Percentiles rank a stretch among this genome's conserved stretches.
These are phyloP conservation scores for Yarrowia sp. DNA, from an alignment of 805 yeast genomes.

Conservation along the genomic window DNA sequence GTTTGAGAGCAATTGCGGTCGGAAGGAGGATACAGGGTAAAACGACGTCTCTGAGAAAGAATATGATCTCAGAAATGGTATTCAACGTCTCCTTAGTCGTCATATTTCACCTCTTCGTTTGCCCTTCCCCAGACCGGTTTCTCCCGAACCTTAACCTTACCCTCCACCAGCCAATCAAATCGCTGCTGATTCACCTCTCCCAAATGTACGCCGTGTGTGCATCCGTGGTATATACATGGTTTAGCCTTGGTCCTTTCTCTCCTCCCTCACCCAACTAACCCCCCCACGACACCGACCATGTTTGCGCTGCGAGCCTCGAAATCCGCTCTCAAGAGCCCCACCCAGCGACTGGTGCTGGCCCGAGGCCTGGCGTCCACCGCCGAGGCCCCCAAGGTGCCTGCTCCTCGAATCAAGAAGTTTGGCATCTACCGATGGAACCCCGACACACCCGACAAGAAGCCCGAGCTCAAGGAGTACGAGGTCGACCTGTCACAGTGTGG, in stretches of 20 bases:
- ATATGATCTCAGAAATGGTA: not conserved
- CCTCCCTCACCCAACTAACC: constrained; percentile 23
- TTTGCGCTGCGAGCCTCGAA: constrained; percentile 38
- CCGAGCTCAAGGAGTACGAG: constrained; percentile 80
- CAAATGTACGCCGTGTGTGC: constrained; percentile 8
- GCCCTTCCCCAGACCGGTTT: constrained; percentile 35
- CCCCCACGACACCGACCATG: not conserved
- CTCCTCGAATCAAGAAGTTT: constrained; percentile 66
- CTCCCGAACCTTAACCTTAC: constrained; percentile 36
- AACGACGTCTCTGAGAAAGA: too few relatives aligned
- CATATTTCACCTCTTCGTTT: too few relatives aligned
- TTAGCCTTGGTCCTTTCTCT: constrained; percentile 24
- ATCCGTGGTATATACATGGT: constrained; percentile 10
- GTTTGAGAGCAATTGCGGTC: not conserved
- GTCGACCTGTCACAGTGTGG: constrained; percentile 92
- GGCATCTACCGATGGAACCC: constrained; percentile 98
- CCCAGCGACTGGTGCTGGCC: not conserved
- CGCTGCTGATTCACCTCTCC: constrained; percentile 22
- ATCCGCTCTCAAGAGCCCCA: constrained; percentile 24
- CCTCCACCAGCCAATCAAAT: constrained; percentile 16
- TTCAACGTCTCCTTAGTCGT: too few relatives aligned
- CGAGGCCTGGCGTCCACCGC: constrained; percentile 40
- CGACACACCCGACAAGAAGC: constrained; percentile 92
- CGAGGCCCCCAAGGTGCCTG: constrained; percentile 24
- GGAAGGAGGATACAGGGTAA: not conserved